Evolutionary conservation across 2,329 filamentous ascomycete species (phyloP).

Genomic region (Xylariaceae sp.): DNA sequence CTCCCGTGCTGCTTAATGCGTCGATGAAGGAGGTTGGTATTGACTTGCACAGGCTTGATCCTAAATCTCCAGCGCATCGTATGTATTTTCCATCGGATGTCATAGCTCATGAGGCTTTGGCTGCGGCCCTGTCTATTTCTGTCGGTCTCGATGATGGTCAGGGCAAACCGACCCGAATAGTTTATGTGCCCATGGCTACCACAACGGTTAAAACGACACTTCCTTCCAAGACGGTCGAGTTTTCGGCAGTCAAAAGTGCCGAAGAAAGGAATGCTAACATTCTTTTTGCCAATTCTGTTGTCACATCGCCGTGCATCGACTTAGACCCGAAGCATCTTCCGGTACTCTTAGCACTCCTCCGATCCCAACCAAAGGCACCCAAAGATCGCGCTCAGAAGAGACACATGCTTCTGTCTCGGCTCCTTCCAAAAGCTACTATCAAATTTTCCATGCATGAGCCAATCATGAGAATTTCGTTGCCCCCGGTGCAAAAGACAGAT

Average conservation of each 20-base stretch:
- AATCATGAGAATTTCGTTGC: constrained; percentile 82
- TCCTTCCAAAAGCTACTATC: constrained; percentile 87
- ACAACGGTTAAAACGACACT: constrained; percentile 91
- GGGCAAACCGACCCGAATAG: constrained; percentile 74
- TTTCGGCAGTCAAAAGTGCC: constrained; percentile 63
- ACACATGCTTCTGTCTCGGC: constrained; percentile 74
- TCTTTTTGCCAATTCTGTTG: constrained; percentile 89
- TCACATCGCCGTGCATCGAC: constrained; percentile 92
- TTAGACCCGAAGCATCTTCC: constrained; percentile 89
- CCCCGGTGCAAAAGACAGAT: constrained; percentile 61
- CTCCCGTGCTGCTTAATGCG: constrained; percentile 75
- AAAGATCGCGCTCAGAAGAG: constrained; percentile 43
- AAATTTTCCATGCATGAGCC: constrained; percentile 97
- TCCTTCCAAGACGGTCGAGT: constrained; percentile 86
- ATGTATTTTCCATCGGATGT: constrained; percentile 97
- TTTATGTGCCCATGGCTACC: constrained; percentile 96
- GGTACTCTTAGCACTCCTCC: constrained; percentile 71
- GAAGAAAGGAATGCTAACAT: constrained; percentile 94
- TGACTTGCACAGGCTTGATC: constrained; percentile 85
- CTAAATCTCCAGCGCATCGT: constrained; percentile 86
- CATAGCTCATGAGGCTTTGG: constrained; percentile 87
- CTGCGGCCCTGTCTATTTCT: constrained; percentile 87
- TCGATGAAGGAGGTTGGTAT: constrained; percentile 96
- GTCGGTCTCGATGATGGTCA: constrained; percentile 88
- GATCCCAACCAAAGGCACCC: constrained; percentile 44